phyloP scores from a whole-genome alignment of 257 asterid species.

The Thymus mandschuricus region DNA sequence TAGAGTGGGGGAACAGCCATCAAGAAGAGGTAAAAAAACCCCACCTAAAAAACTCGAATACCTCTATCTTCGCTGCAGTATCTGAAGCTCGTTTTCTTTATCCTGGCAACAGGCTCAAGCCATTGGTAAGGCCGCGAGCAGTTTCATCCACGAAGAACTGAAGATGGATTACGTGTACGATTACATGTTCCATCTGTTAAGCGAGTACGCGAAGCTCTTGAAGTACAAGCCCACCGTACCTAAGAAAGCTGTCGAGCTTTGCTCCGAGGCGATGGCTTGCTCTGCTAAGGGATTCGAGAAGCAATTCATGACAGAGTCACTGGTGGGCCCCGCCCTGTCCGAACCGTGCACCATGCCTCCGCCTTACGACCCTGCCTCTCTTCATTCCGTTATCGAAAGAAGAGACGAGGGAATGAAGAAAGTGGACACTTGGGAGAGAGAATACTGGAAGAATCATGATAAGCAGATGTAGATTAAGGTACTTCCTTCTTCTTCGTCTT shows the following conservation, averaged over 20 bases:
- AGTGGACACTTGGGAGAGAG: slow-evolving; percentile 70
- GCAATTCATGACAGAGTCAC: slow-evolving; percentile 70
- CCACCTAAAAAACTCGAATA: not conserved
- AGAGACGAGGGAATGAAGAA: slow-evolving; percentile 49
- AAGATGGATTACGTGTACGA: slow-evolving; percentile 76
- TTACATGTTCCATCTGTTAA: slow-evolving; percentile 82
- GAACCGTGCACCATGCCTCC: slow-evolving; percentile 75
- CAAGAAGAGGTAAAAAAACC: slow-evolving; percentile 38
- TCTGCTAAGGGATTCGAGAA: slow-evolving; percentile 46
- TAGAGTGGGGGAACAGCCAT: slow-evolving; percentile 85
- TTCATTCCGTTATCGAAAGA: slow-evolving; percentile 45
- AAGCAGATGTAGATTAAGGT: slow-evolving; percentile 34
- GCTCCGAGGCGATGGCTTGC: slow-evolving; percentile 76
- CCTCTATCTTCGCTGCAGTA: not conserved
- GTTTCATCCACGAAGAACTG: slow-evolving; percentile 55
- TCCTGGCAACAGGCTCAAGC: slow-evolving; percentile 57
- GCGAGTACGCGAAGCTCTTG: slow-evolving; percentile 68
- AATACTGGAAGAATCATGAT: slow-evolving; percentile 53
- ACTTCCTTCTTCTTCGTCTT: not conserved
- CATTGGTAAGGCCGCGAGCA: slow-evolving; percentile 68
- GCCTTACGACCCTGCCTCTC: slow-evolving; percentile 62
- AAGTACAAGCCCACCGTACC: slow-evolving; percentile 72
- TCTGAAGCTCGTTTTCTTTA: not conserved
- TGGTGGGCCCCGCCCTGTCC: slow-evolving; percentile 50
- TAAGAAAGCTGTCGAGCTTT: slow-evolving; percentile 56